Conservation (phyloP, 2,329 filamentous ascomycete genomes). For the Chrysosporium queenslandicum region DNA sequence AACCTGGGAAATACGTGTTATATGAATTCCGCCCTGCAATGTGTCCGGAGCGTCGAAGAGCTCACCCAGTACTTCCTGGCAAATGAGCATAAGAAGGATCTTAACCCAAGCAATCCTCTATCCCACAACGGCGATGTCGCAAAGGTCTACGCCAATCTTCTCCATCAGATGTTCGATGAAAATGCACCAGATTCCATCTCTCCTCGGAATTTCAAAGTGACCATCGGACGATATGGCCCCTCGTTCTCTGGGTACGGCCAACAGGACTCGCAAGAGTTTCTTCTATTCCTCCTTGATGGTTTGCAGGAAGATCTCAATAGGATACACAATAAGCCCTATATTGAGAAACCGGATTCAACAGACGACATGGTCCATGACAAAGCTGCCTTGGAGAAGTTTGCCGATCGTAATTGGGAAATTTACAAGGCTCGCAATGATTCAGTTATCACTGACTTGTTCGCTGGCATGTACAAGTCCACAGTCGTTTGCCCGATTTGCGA, state of each 20-base stretch:
- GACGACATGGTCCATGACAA: slow-evolving; percentile 87
- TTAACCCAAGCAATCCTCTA: slow-evolving; percentile 77
- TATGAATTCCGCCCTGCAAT: slow-evolving; percentile 97
- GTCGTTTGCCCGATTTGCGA: slow-evolving; percentile 81
- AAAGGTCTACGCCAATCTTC: slow-evolving; percentile 65
- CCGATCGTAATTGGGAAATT: slow-evolving; percentile 80
- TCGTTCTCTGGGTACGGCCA: slow-evolving; percentile 91
- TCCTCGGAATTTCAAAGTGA: slow-evolving; percentile 71
- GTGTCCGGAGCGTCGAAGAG: slow-evolving; percentile 85
- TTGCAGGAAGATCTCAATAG: slow-evolving; percentile 92
- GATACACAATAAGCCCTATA: slow-evolving; percentile 90
- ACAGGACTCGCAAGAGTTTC: slow-evolving; percentile 94
- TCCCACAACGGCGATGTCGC: slow-evolving; percentile 80
- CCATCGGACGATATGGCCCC: slow-evolving; percentile 68
- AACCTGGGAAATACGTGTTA: slow-evolving; percentile 98
- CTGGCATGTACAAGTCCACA: slow-evolving; percentile 96
- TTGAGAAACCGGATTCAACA: slow-evolving; percentile 93
- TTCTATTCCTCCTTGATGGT: slow-evolving; percentile 88
- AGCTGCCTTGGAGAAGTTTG: slow-evolving; percentile 70
- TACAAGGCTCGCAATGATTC: slow-evolving; percentile 90
- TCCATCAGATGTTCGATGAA: slow-evolving; percentile 69
- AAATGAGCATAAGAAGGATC: slow-evolving; percentile 62
- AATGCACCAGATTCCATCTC: slow-evolving; percentile 57
- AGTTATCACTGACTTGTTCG: slow-evolving; percentile 89
- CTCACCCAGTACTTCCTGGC: slow-evolving; percentile 81